Conservation (phyloP, 768 basidiomycete species). For the Gautieria morchelliformis region DNA sequence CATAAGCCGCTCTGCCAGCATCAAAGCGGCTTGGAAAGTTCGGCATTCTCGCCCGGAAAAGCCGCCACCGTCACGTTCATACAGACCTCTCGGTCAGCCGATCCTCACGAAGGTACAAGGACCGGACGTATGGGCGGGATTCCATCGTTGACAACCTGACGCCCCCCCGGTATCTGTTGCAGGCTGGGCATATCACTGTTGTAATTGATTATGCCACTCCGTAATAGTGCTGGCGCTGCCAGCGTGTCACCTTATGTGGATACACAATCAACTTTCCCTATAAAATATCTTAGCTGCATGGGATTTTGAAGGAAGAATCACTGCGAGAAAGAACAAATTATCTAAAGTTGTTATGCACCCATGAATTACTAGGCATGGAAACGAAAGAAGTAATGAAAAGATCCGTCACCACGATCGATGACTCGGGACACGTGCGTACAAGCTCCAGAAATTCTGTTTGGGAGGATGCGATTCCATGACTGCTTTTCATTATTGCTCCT, state of each 20-base stretch:
- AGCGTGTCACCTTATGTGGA: too few relatives aligned
- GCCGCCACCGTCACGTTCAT: constrained; percentile 16
- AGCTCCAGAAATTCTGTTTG: too few relatives aligned
- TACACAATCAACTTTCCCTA: neutral
- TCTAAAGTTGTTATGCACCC: neutral
- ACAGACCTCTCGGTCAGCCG: neutral
- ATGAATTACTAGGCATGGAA: too few relatives aligned
- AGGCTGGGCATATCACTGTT: neutral
- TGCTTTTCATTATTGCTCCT: too few relatives aligned
- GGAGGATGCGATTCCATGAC: too few relatives aligned
- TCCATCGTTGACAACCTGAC: neutral
- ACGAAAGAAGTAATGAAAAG: too few relatives aligned
- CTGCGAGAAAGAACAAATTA: neutral
- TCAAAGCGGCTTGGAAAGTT: constrained; percentile 69
- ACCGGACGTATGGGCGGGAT: constrained; percentile 1
- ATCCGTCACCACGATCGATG: too few relatives aligned
- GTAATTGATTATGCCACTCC: neutral
- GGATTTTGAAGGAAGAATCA: neutral
- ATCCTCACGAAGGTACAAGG: constrained; percentile 5
- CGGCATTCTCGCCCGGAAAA: constrained; percentile 22
- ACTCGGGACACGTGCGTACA: too few relatives aligned
- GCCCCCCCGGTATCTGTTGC: too few relatives aligned
- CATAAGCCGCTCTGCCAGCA: constrained; percentile 48
- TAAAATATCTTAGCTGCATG: too few relatives aligned
- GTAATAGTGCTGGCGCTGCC: too few relatives aligned